Base-by-base conservation (phyloP, 495 filamentous ascomycete genomes). In the Aspergillus sclerotioniger region DNA sequence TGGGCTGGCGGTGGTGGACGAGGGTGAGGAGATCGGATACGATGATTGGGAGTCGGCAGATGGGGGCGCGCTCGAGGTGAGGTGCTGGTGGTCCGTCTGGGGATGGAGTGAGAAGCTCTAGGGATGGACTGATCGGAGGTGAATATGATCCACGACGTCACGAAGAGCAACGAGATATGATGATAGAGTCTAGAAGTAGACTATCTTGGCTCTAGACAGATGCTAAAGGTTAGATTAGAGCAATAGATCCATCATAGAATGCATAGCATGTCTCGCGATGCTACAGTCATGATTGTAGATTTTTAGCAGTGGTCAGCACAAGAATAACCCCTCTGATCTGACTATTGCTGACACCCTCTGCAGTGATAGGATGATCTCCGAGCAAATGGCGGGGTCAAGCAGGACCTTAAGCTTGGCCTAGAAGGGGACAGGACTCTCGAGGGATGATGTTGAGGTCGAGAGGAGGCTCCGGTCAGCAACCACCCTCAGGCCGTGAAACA, bases 1-100 rank as follows among this genome's bases (percentile, higher is more conserved):
- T 47, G 85, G 86, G 3, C 71, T 91, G 52, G 64, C 62, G 13
- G 58, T 86, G 0, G 39, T 84, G 15, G 76, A 80, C 13, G 77
- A 88, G 62, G 89, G 87, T 0, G 73, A 82, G 44, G 88, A 91
- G 67, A 69, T 70, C 2, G 89, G 88, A 3, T 80, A 80, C 57
- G 88, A 91, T 65, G 88, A 91, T 62, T 91, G 88, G 88, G 84
- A 81, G 37, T 66, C 69, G 37, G 69, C 67, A 0, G 72, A 75
- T 46, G 80, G 73, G 16, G 76, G 71, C 29, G 78, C 73, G 43
- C 66, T 77, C 12, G 80, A 78, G 35, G 84, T 89, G 21, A 75
- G 69, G 32, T 87, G 85, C 67, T 87, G 84, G 87, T 90, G 86
- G 87, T 80, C 79, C 8, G 67, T 86, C 37, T 89, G 84, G 83